Percentiles rank a stretch among this genome's conserved stretches.
Evolutionary conservation across 1,139 yeast genomes (phyloP).

Genomic region (Blastobotrys ciferrii): DNA sequence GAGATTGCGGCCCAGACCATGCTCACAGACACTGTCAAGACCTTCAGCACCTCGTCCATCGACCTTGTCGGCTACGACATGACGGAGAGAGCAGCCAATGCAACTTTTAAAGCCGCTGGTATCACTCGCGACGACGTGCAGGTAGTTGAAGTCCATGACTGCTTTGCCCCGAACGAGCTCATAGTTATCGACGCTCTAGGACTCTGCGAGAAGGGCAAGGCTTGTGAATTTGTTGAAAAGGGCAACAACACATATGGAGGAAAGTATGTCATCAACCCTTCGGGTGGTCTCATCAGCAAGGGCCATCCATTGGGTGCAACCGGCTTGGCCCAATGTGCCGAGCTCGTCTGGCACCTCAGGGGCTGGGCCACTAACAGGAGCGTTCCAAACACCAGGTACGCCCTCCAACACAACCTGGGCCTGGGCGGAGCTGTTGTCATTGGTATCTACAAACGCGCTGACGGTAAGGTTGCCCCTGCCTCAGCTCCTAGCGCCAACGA

Average conservation of each 20-base stretch:
- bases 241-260: slow-evolving; percentile 35
- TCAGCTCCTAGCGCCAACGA: slow-evolving; percentile 22
- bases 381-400: slow-evolving; percentile 29
- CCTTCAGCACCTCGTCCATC: slow-evolving; percentile 28
- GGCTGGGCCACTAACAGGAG: slow-evolving; percentile 36
- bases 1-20: slow-evolving; percentile 33
- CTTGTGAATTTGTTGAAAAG: slow-evolving; percentile 28
- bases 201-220: slow-evolving; percentile 29
- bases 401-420: slow-evolving; percentile 34
- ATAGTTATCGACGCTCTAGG: slow-evolving; percentile 32
- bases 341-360: slow-evolving; percentile 34
- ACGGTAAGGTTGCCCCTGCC: slow-evolving; percentile 24
- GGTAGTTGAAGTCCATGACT: slow-evolving; percentile 35
- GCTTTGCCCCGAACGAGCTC: slow-evolving; percentile 35
- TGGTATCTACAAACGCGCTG: slow-evolving; percentile 30
- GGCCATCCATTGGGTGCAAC: slow-evolving; percentile 37
- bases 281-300: slow-evolving; percentile 34
- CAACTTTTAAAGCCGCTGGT: slow-evolving; percentile 24
- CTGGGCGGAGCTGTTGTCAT: slow-evolving; percentile 34
- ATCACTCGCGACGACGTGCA: slow-evolving; percentile 30
- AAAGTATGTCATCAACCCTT: slow-evolving; percentile 32
- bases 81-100: slow-evolving; percentile 28
- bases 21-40: slow-evolving; percentile 28
- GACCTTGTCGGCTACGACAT: slow-evolving; percentile 32
- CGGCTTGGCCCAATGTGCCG: slow-evolving; percentile 35